Conservation (phyloP, 805 yeast genomes). For the Pichia membranifaciens region DNA sequence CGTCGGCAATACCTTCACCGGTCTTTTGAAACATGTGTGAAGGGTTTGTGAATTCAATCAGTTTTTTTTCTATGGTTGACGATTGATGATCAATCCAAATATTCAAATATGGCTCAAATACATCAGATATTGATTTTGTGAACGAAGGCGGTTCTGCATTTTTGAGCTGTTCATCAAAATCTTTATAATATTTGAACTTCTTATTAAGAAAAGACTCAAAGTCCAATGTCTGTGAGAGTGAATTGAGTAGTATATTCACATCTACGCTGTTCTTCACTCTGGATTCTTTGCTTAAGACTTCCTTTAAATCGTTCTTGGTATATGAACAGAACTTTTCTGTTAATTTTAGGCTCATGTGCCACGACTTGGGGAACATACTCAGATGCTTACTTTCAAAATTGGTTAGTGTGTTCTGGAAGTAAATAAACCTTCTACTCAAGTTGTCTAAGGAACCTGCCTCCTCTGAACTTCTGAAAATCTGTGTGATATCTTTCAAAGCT, state of each 20-base stretch:
- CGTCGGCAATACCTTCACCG: conserved; percentile 28
- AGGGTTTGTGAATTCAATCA: conserved; percentile 58
- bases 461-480: conserved; percentile 71
- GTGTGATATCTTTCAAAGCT: conserved; percentile 65
- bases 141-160: conserved; percentile 29
- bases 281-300: conserved; percentile 40
- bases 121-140: conserved; percentile 46
- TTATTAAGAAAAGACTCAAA: conserved; percentile 72
- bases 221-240: conserved; percentile 72
- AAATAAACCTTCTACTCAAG: conserved; percentile 71
- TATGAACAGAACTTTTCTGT: conserved; percentile 57
- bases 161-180: conserved; percentile 29
- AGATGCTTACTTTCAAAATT: conserved; percentile 47
- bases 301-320: conserved; percentile 62
- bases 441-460: conserved; percentile 96
- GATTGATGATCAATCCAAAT: conserved; percentile 89
- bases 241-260: conserved; percentile 58
- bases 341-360: conserved; percentile 65
- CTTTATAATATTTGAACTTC: conserved; percentile 44
- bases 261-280: conserved; percentile 33
- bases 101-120: conserved; percentile 79
- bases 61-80: conserved; percentile 49
- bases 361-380: conserved; percentile 56
- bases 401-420: conserved; percentile 64
- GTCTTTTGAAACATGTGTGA: conserved; percentile 43